Percentiles rank a stretch among this genome's conserved stretches.
Conservation (phyloP, 2,329 filamentous ascomycete genomes). For the Ophiosphaerella korrae region DNA sequence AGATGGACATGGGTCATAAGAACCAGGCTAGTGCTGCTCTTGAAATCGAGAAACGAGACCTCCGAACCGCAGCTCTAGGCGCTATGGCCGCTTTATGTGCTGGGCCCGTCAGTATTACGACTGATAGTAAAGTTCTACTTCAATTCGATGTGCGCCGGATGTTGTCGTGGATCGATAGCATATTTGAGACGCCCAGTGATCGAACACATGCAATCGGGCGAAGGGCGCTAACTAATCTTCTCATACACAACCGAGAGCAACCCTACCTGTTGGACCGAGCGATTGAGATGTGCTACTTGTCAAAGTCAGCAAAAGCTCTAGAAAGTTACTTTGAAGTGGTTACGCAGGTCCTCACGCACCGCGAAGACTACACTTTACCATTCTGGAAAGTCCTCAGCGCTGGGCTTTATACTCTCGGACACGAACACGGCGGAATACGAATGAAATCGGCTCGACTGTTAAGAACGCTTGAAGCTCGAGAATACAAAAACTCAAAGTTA, state of each 20-base stretch:
- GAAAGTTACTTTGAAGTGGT: constrained; percentile 96
- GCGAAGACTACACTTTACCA: constrained; percentile 78
- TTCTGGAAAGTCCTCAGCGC: constrained; percentile 92
- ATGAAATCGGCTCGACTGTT: constrained; percentile 85
- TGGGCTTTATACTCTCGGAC: constrained; percentile 89
- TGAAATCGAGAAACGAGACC: constrained; percentile 94
- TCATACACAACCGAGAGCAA: constrained; percentile 87
- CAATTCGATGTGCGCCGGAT: constrained; percentile 93
- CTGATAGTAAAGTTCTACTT: constrained; percentile 82
- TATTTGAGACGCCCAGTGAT: constrained; percentile 91
- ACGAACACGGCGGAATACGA: constrained; percentile 85
- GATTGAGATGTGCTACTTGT: constrained; percentile 86
- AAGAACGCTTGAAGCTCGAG: constrained; percentile 79
- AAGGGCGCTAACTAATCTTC: constrained; percentile 84
- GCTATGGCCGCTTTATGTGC: constrained; percentile 93
- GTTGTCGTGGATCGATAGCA: constrained; percentile 92
- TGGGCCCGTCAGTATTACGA: constrained; percentile 81
- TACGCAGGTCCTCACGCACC: constrained; percentile 81
- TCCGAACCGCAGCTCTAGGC: constrained; percentile 87
- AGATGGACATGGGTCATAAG: constrained; percentile 72
- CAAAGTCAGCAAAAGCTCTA: constrained; percentile 79
- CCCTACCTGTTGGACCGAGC: constrained; percentile 86
- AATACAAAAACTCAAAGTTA: constrained; percentile 84
- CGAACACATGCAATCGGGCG: constrained; percentile 89
- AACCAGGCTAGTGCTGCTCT: constrained; percentile 84